Evolutionary conservation across 1,284 basidiomycete species (phyloP).

Genomic region (Ceratobasidium sp.): DNA sequence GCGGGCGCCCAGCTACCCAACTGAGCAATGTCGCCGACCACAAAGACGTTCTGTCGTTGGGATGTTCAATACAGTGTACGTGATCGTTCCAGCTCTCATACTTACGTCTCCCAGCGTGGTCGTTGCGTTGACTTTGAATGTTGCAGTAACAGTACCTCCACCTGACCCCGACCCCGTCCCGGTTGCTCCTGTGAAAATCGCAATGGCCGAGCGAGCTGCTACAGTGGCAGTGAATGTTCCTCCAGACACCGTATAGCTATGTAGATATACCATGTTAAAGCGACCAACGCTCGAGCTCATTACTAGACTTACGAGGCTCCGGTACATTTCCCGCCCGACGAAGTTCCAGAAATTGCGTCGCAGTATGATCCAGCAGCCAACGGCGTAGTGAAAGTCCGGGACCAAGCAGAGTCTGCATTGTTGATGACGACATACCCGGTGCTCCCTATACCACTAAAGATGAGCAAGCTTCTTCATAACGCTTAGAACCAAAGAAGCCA

Average conservation of each 20-base stretch:
- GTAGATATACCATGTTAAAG: neutral
- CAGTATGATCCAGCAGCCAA: slow-evolving; percentile 72
- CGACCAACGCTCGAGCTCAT: neutral
- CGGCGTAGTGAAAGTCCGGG: slow-evolving; percentile 66
- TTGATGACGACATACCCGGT: slow-evolving; percentile 75
- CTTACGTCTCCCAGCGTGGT: slow-evolving; percentile 41
- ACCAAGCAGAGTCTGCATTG: slow-evolving; percentile 70
- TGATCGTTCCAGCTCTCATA: neutral
- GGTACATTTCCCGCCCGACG: slow-evolving; percentile 61
- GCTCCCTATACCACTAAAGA: slow-evolving; percentile 46
- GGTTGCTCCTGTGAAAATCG: slow-evolving; percentile 67
- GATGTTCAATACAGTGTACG: neutral
- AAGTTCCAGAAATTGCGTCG: slow-evolving; percentile 69
- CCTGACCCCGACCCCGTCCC: slow-evolving; percentile 26
- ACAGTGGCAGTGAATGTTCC: slow-evolving; percentile 69
- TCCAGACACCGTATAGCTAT: slow-evolving; percentile 66
- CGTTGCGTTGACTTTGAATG: slow-evolving; percentile 42
- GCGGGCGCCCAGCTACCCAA: slow-evolving; percentile 45
- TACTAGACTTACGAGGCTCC: slow-evolving; percentile 63
- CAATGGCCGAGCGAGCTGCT: slow-evolving; percentile 68
- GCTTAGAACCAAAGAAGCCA: neutral
- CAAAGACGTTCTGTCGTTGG: slow-evolving; percentile 43
- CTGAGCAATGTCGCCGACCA: slow-evolving; percentile 39
- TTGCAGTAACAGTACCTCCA: slow-evolving; percentile 15
- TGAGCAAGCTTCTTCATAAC: neutral